Conservation (phyloP, 2,329 filamentous ascomycete species). For the Trichoderma citrinoviride region DNA sequence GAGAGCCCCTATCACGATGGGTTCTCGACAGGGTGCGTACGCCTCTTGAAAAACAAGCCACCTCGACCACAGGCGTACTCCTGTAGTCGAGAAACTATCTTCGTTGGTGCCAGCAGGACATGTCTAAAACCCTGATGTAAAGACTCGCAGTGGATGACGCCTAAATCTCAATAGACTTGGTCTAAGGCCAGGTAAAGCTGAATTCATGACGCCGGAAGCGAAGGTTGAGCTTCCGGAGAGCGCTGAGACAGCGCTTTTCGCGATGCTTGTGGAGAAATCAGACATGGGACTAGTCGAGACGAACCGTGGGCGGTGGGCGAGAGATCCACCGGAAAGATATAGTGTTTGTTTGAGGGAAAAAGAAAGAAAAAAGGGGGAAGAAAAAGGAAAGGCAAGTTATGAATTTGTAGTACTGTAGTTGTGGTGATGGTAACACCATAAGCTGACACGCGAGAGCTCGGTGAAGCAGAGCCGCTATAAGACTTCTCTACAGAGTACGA, state of each 20-base stretch:
- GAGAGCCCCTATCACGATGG: neutral
- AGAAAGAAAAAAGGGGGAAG: no score
- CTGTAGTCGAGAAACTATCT: neutral
- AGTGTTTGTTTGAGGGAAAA: no score
- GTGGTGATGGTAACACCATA: no score
- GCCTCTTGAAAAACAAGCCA: neutral
- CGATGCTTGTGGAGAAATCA: no score
- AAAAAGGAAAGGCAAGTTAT: no score
- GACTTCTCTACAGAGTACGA: no score
- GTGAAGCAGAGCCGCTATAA: no score
- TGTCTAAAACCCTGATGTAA: neutral
- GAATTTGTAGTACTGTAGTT: no score
- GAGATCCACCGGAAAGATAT: no score
- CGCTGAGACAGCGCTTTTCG: neutral
- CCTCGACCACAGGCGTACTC: conserved; percentile 17
- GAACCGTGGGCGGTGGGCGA: no score
- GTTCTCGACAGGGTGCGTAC: conserved; percentile 1
- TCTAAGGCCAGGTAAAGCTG: neutral
- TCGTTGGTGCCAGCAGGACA: neutral
- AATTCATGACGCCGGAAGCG: neutral
- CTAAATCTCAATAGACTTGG: neutral
- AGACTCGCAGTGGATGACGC: neutral
- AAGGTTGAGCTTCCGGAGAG: neutral
- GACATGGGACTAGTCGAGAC: no score
- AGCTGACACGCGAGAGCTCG: no score